Evolutionary conservation across 2,329 filamentous ascomycete species (phyloP).

Genomic region (Teratosphaeria viscida): DNA sequence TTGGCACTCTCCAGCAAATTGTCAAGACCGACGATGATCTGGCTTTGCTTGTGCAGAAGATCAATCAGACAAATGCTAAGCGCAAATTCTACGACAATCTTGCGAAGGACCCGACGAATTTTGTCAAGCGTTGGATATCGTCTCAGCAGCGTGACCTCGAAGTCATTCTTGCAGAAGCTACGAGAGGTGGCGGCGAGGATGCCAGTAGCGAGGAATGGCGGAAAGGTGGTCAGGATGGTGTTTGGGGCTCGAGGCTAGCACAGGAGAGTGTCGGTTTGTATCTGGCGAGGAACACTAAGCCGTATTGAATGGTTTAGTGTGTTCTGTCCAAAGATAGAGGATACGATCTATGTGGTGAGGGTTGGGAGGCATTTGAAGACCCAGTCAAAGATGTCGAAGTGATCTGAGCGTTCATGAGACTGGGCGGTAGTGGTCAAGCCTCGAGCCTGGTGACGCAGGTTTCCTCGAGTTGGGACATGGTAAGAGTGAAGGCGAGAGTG

Average conservation of each 20-base stretch:
- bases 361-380: too few relatives aligned
- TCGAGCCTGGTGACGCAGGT: too few relatives aligned
- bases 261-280: constrained; percentile 52
- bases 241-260: constrained; percentile 53
- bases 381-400: too few relatives aligned
- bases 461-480: too few relatives aligned
- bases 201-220: constrained; percentile 57
- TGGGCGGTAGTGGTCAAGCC: too few relatives aligned
- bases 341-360: too few relatives aligned
- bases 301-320: not conserved
- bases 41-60: constrained; percentile 69
- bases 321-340: not conserved
- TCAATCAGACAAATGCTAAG: constrained; percentile 77
- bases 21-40: constrained; percentile 73
- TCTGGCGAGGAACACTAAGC: constrained; percentile 29
- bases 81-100: constrained; percentile 77
- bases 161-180: constrained; percentile 73
- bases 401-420: too few relatives aligned
- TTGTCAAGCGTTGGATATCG: constrained; percentile 78
- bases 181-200: constrained; percentile 42
- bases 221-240: constrained; percentile 48
- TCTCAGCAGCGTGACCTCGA: constrained; percentile 87
- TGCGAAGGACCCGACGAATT: constrained; percentile 69
- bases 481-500: too few relatives aligned
- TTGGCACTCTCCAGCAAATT: constrained; percentile 65